Conservation (phyloP, 768 basidiomycete genomes). For the Phaffia australis region DNA sequence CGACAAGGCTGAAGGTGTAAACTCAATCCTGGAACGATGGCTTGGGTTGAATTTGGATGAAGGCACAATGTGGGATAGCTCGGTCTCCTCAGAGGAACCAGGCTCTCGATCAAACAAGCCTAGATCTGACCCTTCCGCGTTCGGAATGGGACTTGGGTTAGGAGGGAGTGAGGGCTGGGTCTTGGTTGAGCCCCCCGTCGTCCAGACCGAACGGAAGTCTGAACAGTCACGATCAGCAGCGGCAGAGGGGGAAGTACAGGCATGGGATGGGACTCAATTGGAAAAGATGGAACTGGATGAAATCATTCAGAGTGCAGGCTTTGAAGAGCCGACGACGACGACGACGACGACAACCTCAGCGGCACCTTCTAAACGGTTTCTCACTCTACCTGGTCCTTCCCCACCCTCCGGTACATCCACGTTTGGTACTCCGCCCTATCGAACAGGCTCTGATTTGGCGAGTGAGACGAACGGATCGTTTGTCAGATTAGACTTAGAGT, state of each 20-base stretch:
- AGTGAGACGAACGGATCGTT: slow-evolving; percentile 6
- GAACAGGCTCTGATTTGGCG: neutral
- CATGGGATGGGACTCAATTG: slow-evolving; percentile 22
- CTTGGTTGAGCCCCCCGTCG: slow-evolving; percentile 9
- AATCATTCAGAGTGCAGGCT: neutral
- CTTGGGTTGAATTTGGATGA: slow-evolving; percentile 18
- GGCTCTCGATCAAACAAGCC: neutral
- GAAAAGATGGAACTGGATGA: slow-evolving; percentile 25
- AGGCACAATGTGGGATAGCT: neutral
- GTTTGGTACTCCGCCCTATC: too few relatives aligned
- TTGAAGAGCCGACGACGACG: too few relatives aligned
- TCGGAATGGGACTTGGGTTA: neutral
- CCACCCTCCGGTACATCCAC: too few relatives aligned
- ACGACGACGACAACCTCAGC: too few relatives aligned
- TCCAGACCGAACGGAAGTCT: neutral
- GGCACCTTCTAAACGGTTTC: too few relatives aligned
- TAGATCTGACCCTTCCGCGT: neutral
- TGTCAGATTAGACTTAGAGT: slow-evolving; percentile 20
- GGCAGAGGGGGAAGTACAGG: neutral
- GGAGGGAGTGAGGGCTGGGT: slow-evolving; percentile 16
- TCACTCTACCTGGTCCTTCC: too few relatives aligned
- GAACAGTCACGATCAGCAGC: neutral
- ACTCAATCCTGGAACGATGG: slow-evolving; percentile 23
- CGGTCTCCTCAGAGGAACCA: neutral
- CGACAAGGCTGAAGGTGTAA: slow-evolving; percentile 9